Base-by-base conservation (phyloP, 352 stramenopile genomes). In the Globisporangium apiculatum region DNA sequence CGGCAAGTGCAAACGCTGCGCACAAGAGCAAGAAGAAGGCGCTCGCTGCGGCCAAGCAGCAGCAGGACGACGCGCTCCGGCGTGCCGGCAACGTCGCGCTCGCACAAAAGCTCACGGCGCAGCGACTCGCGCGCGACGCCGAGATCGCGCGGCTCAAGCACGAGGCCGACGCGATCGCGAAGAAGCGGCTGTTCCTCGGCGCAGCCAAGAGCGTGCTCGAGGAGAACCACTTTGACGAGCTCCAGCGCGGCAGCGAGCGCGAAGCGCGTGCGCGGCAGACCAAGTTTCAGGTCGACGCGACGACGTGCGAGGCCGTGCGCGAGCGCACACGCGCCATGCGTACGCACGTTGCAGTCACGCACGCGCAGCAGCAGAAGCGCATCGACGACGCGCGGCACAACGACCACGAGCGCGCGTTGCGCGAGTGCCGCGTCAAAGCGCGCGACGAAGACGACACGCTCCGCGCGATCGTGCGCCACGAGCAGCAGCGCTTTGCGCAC, bases 161-260 rank as follows among this genome's bases (percentile, higher is more conserved):
- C 15, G 78, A 89, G 58, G 75, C 78, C 0, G 72, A 87, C 9
- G 74, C 87, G 53, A 66, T 91, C 7, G 73, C 77, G 5, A 91
- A 88, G n/a, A 73, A 89, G 64, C 66, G 83, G 7, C 68, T 86
- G 72, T 95, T 95, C 60, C 74, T 95, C 7, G 86, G 84, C n/a
- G 86, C 86, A 0, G 86, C 86, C 17, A 93, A 93, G 66, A 86
- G 72, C 48, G 76, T 92, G 71, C 67, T 94, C 5, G 84, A 95
- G 51, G 81, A 89, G 58, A 88, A 78, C 43, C 80, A 90, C 58
- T 91, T 90, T 36, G 72, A 84, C 43, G 76, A 87, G 42, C 73
- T 83, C 35, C 66, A 77, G 56, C 60, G 69, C 10, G 80, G 83
- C 36, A 69, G 66, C 1, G 86, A 94, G 50, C 68, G 86, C 5